Evolutionary conservation across 1,139 yeast species (phyloP), one percentile per base, ranked within the genome.

Genomic region (Candida sp.): DNA sequence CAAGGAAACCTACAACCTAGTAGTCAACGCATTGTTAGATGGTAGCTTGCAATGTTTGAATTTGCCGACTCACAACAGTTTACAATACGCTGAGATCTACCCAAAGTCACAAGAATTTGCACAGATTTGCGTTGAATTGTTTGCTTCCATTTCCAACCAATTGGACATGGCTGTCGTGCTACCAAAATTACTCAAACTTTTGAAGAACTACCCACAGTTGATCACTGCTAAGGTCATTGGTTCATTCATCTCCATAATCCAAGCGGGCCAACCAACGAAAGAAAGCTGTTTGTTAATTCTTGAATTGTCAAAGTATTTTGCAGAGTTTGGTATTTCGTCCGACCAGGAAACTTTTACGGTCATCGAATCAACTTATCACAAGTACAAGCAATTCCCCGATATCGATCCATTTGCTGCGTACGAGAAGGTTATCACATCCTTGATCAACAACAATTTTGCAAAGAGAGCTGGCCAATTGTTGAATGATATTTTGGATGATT

Each of bases 51-150:
- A 58, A 7, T 55, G 66, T 44, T 49, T 58, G 4, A 35, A 45
- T n/a, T 52, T 60, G 28, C 46, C 53, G 34, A 47, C 53, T 9
- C 30, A 49, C 3, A 50, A 56, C 7, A 56, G 55, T 40, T 46
- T 63, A 25, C 62, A 63, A 34, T 71, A 67, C 46, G 55, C 68
- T 5, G 60, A 63, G 3, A 66, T 72, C 5, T 66, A 63, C 35
- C 60, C 69, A 30, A 83, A 85, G 44, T 75, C 80, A 52, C 85
- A 85, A 50, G 91, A 87, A 62, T 87, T 85, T 63, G 78, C 81
- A 56, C 82, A 84, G 62, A 81, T 88, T 52, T 88, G 88, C 0
- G 64, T 83, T 49, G 90, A 86, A 58, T 74, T 88, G 54, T 79
- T 85, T 54, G 65, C 59, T 43, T 75, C 84, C 32, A 81, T 88